These are phyloP conservation scores for Sugiyamaella smithiae DNA, from an alignment of 805 yeast genomes.

Conservation along the genomic window DNA sequence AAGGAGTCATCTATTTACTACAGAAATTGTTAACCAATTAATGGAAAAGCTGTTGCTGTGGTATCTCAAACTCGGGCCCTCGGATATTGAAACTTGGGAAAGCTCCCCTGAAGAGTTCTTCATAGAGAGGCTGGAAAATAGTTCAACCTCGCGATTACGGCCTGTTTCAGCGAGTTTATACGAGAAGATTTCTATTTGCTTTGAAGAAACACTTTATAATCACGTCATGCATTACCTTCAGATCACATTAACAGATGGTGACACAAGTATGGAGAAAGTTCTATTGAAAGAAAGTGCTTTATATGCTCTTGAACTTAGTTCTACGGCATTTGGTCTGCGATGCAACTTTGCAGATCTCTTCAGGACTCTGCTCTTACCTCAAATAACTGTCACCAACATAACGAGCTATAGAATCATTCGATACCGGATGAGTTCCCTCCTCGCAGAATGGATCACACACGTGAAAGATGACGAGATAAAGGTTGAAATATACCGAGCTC, in stretches of 20 bases:
- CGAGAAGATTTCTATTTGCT: background rate
- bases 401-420: slow-evolving; percentile 52
- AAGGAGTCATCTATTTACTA: slow-evolving; percentile 55
- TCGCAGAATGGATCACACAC: slow-evolving; percentile 77
- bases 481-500: slow-evolving; percentile 54
- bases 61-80: slow-evolving; percentile 70
- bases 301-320: slow-evolving; percentile 77
- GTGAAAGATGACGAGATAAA: slow-evolving; percentile 60
- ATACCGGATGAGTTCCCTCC: slow-evolving; percentile 72
- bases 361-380: slow-evolving; percentile 62
- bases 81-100: slow-evolving; percentile 78
- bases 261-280: slow-evolving; percentile 45
- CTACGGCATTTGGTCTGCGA: slow-evolving; percentile 58
- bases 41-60: slow-evolving; percentile 66
- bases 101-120: slow-evolving; percentile 93
- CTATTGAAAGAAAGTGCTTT: slow-evolving; percentile 75
- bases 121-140: slow-evolving; percentile 75
- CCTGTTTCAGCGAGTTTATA: slow-evolving; percentile 24
- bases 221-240: slow-evolving; percentile 47
- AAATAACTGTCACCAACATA: slow-evolving; percentile 40
- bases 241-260: slow-evolving; percentile 35
- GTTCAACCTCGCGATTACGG: slow-evolving; percentile 41
- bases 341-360: slow-evolving; percentile 70
- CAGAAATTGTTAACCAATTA: slow-evolving; percentile 52
- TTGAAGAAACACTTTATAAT: slow-evolving; percentile 20